Base-by-base conservation (phyloP, 176 grass and related monocot species). In the Lolium rigidum region DNA sequence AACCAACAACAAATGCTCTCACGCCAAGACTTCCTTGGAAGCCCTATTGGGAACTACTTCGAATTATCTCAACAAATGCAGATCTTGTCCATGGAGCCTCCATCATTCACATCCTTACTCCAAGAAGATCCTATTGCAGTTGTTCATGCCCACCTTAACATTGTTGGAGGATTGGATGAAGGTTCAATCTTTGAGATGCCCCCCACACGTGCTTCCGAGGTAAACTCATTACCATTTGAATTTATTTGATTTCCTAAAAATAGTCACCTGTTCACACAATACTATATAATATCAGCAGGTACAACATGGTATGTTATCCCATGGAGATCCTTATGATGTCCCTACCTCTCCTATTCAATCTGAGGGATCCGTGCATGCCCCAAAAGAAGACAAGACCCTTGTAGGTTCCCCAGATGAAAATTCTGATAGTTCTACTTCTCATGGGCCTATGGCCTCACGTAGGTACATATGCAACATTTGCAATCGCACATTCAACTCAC, bases 131-230 rank as follows among this genome's bases (percentile, higher is more conserved):
- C 63, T 5, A 4, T 38, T 1, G 28, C 17, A 0, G 10, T 68
- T 21, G 26, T 82, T 54, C 5, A 84, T 84, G 70, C 70, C 2
- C 63, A 82, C 28, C 48, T 69, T 21, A 54, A n/a, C 8, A 61
- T 44, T 4, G n/a, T 14, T 38, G 26, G 63, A 22, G 3, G 5
- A 10, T 5, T 54, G 48, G 80, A 82, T 39, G 46, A 14, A 10
- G 80, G 63, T 14, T 43, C 70, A 38, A 16, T 61, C 3, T 58
- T n/a, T 58, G n/a, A 68, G 69, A 71, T 82, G 66, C 66, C 14
- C 79, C 66, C 25, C 46, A 66, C 13, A 51, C 14, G 10, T 4
- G 0, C 47, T 52, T 17, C 10, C 1, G 0, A 62, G 41, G 68
- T 83, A 73, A 46, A 13, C 50, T 57, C 20, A 82, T 9, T 12